Conservation (phyloP, 805 yeast species). For the Candida pseudofarinosa region DNA sequence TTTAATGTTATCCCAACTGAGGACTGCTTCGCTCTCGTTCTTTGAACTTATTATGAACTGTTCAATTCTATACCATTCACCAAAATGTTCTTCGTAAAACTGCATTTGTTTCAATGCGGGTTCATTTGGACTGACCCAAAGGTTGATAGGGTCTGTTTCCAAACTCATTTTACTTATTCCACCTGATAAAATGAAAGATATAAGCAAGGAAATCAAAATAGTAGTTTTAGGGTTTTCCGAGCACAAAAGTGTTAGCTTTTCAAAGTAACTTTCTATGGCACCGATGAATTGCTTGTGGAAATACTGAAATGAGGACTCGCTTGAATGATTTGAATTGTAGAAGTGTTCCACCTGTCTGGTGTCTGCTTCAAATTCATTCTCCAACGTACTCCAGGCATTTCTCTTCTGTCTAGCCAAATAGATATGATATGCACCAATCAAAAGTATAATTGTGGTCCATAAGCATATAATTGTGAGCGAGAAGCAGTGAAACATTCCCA, state of each 20-base stretch:
- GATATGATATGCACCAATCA: slow-evolving; percentile 42
- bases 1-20: slow-evolving; percentile 59
- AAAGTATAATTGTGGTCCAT: slow-evolving; percentile 37
- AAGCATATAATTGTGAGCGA: slow-evolving; percentile 57
- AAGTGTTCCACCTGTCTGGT: not conserved
- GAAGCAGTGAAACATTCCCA: slow-evolving; percentile 68
- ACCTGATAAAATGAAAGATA: slow-evolving; percentile 45
- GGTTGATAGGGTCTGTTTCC: slow-evolving; percentile 74
- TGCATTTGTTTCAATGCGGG: slow-evolving; percentile 63
- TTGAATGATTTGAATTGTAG: not conserved
- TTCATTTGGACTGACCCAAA: slow-evolving; percentile 86
- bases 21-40: slow-evolving; percentile 57
- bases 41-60: slow-evolving; percentile 65
- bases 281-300: slow-evolving; percentile 2
- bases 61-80: slow-evolving; percentile 87
- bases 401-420: slow-evolving; percentile 9
- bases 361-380: not conserved
- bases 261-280: slow-evolving; percentile 33
- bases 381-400: not conserved
- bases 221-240: slow-evolving; percentile 51
- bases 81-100: slow-evolving; percentile 75
- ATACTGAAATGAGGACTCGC: not conserved
- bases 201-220: slow-evolving; percentile 17
- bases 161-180: slow-evolving; percentile 52
- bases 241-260: slow-evolving; percentile 53